Conservation (phyloP, 164 flowering plant species). For the Magnolia kwangsiensis region DNA sequence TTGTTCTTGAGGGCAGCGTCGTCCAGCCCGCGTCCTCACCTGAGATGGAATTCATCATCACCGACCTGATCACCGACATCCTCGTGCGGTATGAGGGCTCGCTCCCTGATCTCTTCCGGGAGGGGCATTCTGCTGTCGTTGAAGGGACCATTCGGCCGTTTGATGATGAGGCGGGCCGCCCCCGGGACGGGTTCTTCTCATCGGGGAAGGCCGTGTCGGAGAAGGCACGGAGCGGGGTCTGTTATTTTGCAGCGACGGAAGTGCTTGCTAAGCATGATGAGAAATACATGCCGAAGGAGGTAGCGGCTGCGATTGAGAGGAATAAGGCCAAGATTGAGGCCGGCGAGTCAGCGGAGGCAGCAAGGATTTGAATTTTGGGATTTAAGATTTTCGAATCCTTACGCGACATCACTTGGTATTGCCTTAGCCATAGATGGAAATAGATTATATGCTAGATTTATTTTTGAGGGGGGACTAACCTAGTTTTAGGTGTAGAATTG, state of each 20-base stretch:
- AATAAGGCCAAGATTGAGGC: conserved; percentile 53
- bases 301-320: conserved; percentile 77
- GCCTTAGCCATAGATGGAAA: background rate
- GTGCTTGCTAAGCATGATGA: conserved; percentile 96
- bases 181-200: conserved; percentile 17
- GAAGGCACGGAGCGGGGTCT: conserved; percentile 63
- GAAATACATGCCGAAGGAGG: conserved; percentile 92
- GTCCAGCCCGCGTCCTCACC: conserved; percentile 48
- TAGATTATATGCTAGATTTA: background rate
- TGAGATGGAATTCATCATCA: conserved; percentile 74
- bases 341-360: background rate
- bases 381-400: background rate
- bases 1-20: conserved; percentile 85
- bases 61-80: conserved; percentile 77
- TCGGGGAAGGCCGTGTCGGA: conserved; percentile 31
- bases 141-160: conserved; percentile 75
- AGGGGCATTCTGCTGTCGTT: conserved; percentile 90
- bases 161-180: conserved; percentile 31
- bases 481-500: background rate
- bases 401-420: background rate
- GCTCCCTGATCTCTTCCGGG: conserved; percentile 77
- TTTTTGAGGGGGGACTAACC: background rate
- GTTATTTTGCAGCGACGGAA: conserved; percentile 66
- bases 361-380: background rate
- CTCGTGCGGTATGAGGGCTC: conserved; percentile 67